Conservation (phyloP, 257 asterid species). For the Orobanche coerulescens region DNA sequence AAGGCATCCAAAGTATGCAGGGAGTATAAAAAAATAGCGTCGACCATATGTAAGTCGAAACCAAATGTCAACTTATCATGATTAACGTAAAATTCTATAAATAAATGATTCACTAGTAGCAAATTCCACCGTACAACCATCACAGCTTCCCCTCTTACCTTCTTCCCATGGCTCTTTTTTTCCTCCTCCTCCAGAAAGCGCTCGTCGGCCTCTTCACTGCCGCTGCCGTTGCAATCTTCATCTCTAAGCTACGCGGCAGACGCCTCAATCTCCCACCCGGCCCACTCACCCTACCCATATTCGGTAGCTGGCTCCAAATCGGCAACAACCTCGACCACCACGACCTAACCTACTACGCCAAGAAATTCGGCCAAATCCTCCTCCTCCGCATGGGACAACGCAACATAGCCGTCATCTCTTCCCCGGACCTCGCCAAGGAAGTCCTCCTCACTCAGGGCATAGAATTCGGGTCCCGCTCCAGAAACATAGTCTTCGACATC, state of each 20-base stretch:
- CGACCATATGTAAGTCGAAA: too few species aligned
- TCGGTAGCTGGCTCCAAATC: too few species aligned
- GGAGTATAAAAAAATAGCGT: too few species aligned
- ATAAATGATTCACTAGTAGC: too few species aligned
- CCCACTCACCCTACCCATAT: too few species aligned
- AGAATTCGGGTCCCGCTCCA: constrained; percentile 68
- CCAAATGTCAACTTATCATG: too few species aligned
- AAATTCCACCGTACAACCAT: too few species aligned
- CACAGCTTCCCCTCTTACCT: background rate
- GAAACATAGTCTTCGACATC: constrained; percentile 65
- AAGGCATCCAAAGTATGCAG: too few species aligned
- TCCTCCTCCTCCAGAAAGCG: constrained; percentile 47
- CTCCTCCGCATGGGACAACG: constrained; percentile 61
- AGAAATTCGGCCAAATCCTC: constrained; percentile 47
- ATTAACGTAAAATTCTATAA: too few species aligned
- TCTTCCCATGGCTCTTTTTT: constrained; percentile 45
- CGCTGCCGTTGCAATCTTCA: constrained; percentile 28
- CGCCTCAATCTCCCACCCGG: constrained; percentile 43
- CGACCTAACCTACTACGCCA: too few species aligned
- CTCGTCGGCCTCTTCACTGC: constrained; percentile 50
- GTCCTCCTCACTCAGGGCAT: constrained; percentile 63
- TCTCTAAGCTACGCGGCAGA: constrained; percentile 52
- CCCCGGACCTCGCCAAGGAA: constrained; percentile 54
- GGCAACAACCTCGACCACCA: too few species aligned
- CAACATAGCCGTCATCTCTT: constrained; percentile 51